phyloP scores from a whole-genome alignment of 176 grass and related monocot species.

The Leersia perrieri region DNA sequence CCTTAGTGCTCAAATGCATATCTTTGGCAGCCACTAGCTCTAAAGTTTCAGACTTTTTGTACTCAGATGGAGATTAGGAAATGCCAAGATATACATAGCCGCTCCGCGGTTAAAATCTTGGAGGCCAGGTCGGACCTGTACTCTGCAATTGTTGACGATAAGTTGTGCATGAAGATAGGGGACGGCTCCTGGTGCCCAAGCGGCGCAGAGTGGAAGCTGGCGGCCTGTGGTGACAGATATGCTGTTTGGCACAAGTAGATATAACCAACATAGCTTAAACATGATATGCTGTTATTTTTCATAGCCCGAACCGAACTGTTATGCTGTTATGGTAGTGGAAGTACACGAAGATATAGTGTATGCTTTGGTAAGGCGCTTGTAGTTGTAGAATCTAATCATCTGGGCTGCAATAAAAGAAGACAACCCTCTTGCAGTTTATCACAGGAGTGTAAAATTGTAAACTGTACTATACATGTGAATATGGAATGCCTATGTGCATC shows the following conservation, averaged over 20 bases:
- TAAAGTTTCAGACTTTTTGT: slow-evolving; percentile 24
- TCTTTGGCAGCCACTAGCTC: neutral
- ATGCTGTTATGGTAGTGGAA: slow-evolving; percentile 2
- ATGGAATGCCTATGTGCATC: neutral
- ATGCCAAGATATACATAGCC: slow-evolving; percentile 83
- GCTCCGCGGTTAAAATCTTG: slow-evolving; percentile 72
- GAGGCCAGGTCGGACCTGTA: slow-evolving; percentile 74
- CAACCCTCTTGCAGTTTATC: neutral
- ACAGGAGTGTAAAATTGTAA: neutral
- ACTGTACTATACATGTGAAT: slow-evolving; percentile 5
- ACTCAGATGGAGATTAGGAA: slow-evolving; percentile 76
- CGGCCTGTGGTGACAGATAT: slow-evolving; percentile 65
- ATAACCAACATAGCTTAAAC: neutral
- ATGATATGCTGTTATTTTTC: neutral
- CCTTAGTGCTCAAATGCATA: neutral
- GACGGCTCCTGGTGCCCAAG: slow-evolving; percentile 71
- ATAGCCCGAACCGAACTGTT: neutral
- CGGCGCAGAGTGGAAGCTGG: slow-evolving; percentile 61
- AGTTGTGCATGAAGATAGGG: slow-evolving; percentile 91
- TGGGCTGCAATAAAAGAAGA: neutral
- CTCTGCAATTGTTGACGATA: slow-evolving; percentile 63
- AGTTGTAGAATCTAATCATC: neutral
- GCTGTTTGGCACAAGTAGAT: slow-evolving; percentile 88
- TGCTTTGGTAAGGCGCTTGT: neutral
- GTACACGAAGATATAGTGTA: neutral